Conservation (phyloP, 495 filamentous ascomycete genomes). For the Lophiotrema nucula region DNA sequence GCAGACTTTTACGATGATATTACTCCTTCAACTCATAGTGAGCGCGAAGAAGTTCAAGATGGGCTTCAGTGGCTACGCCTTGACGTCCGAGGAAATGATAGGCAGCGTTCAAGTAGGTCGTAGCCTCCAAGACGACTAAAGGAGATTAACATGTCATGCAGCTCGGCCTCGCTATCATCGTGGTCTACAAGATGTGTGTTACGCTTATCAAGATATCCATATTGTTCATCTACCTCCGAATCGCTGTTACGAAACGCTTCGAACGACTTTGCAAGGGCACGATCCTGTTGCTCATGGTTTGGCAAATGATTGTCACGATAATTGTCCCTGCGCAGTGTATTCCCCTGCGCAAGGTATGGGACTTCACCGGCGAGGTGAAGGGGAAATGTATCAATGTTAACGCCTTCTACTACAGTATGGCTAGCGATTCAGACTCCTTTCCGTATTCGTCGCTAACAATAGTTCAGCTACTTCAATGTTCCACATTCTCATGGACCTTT, state of each 20-base stretch:
- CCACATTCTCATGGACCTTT: constrained; percentile 54
- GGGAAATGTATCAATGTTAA: constrained; percentile 50
- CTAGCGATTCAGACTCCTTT: background rate
- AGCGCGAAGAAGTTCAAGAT: constrained; percentile 3
- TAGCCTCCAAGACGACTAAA: background rate
- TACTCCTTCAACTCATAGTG: constrained; percentile 10
- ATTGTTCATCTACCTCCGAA: constrained; percentile 49
- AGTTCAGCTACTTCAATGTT: constrained; percentile 46
- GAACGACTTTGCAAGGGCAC: constrained; percentile 37
- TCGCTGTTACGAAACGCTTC: constrained; percentile 25
- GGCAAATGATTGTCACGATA: constrained; percentile 39
- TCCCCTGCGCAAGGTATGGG: constrained; percentile 48
- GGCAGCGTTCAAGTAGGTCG: constrained; percentile 34
- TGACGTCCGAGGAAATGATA: constrained; percentile 23
- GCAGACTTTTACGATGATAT: constrained; percentile 9
- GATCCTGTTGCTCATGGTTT: constrained; percentile 27
- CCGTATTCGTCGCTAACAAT: background rate
- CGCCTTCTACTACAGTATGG: constrained; percentile 51
- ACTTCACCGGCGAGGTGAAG: constrained; percentile 37
- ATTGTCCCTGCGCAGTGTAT: constrained; percentile 47
- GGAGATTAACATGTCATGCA: background rate
- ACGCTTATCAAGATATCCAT: constrained; percentile 46
- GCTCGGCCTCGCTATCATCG: constrained; percentile 11
- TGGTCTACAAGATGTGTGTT: constrained; percentile 11
- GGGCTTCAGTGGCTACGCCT: constrained; percentile 5